Evolutionary conservation across 2,329 filamentous ascomycete genomes (phyloP), one percentile per base, ranked within the genome.

Genomic region (Aspergillus neoniger): DNA sequence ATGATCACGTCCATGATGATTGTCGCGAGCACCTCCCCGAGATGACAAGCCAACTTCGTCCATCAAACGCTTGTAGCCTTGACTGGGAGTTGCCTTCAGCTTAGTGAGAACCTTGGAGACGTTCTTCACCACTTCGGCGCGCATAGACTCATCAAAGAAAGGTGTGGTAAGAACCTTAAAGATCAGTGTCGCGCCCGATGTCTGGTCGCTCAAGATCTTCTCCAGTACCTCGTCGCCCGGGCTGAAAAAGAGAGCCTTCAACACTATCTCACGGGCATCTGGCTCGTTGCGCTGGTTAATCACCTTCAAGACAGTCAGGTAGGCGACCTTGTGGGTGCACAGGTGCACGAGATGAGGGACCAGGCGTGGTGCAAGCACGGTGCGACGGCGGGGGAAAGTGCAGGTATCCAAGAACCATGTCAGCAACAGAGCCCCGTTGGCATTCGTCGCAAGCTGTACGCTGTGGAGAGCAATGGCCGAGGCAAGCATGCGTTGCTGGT

Each of bases 391-490:
- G 38, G 94, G 92, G 81, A 98, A 96, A 14, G 91, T 97, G 83
- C 95, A 99, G 1, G 95, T 98, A 74, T 99, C 95, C 58, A 99
- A 83, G 83, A 98, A 96, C 95, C 95, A 99, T 10, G 95, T 99
- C 67, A 99, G 80, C 21, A 99, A 83, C 52, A 99, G 82, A 44
- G 95, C 95, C 32, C 95, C 95, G 70, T 99, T 99, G 51, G 93
- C 90, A 74, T 97, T 98, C 53, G 94, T 97, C 9, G 95, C 94
- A 63, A 99, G 85, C 79, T 97, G 93, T 25, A 97, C 94, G 71
- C 94, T 96, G 81, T 98, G 92, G 44, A 98, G 83, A n/a, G 94
- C 92, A 76, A 99, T 97, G 7, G 91, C 89, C 57, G 94, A 92
- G 15, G 95, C 95, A 68, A 99, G 86, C 87, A 97, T 91, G 61